Base-by-base conservation (phyloP, 208 protist species). In the Leishmania major region DNA sequence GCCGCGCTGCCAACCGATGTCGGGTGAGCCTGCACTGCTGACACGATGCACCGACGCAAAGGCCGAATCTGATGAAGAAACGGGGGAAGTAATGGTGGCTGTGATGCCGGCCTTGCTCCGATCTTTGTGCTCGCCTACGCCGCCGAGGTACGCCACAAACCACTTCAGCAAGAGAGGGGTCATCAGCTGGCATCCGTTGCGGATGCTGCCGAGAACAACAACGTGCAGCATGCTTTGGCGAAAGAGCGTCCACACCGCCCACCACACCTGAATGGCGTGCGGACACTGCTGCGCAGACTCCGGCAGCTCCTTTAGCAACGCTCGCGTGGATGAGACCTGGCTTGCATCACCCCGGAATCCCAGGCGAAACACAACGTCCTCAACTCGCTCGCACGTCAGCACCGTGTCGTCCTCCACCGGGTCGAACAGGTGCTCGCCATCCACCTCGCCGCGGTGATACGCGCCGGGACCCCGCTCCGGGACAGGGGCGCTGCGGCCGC, bases 351-450 rank as follows among this genome's bases (percentile, higher is more conserved):
- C 40, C 67, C 11, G 25, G 15, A 2, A 28, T n/a, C 67, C 67
- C 0, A 49, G 40, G 10, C 31, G 67, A 49, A 47, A 72, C 37
- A 49, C 37, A 60, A 81, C 40, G 76, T 83, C 74, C 79, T 83
- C 80, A 15, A 93, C 87, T 11, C 87, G 84, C 45, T 87, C 84
- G 81, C 91, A 91, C 57, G 87, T 86, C 60, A 89, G 91, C 53
- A 86, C 84, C 55, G 79, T 89, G 75, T 87, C 70, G 17, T 78
- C 79, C 6, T 71, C 53, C 40, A 53, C 51, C 5, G 87, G 83
- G 22, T 82, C 57, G 77, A 96, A 96, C 31, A 96, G 87, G 55
- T 89, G 78, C 81, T 96, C 91, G 40, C 90, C 91, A 57, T 94
- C 83, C 28, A 91, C 81, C 35, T 85, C 78, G 45, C 93, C 93